Base-by-base conservation (phyloP, 1,284 basidiomycete species). In the Ustilago hordei region DNA sequence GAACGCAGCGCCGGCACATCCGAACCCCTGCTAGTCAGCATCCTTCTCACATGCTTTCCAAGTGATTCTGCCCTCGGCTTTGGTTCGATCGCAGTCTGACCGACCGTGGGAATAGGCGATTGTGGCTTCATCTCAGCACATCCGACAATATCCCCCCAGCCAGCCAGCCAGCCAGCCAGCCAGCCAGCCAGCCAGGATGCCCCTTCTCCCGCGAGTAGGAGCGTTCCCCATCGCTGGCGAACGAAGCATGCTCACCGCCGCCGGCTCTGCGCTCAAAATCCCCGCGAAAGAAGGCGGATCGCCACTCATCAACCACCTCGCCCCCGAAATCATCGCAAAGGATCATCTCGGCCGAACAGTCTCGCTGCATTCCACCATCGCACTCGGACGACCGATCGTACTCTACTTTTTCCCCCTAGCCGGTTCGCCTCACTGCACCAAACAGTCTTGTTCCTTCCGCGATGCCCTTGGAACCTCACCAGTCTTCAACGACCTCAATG, bases 341-440 rank as follows among this genome's bases (percentile, higher is more conserved):
- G 81, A 83, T 47, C 81, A 82, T 53, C 65, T 78, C 35, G 80
- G 71, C 11, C 65, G 81, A 3, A 12, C 41, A 7, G 75, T 75
- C n/a, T 82, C 80, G 3, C 67, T 83, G 0, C 81, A 82, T 35
- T 69, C 79, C 41, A 83, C 81, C 35, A 81, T 83, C 47, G 35
- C 45, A 2, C 64, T 83, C 0, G 81, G 81, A 2, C 64, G 81
- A 32, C 81, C 81, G 7, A 81, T 83, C 52, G 61, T 81, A 15
- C 73, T 83, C 41, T 82, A 70, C 69, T 83, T 83, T 60, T 83
- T 82, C 64, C 81, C 81, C 8, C 74, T 83, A 5, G 80, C 81
- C 15, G 81, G 81, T 9, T 82, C 81, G 4, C 81, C 81, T 7
- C 81, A 82, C 36, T 83, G 80, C 59, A 83, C 76, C 9, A 68